Conservation (phyloP, 108 stramenopile species). For the Cyclostephanos tholiformis region DNA sequence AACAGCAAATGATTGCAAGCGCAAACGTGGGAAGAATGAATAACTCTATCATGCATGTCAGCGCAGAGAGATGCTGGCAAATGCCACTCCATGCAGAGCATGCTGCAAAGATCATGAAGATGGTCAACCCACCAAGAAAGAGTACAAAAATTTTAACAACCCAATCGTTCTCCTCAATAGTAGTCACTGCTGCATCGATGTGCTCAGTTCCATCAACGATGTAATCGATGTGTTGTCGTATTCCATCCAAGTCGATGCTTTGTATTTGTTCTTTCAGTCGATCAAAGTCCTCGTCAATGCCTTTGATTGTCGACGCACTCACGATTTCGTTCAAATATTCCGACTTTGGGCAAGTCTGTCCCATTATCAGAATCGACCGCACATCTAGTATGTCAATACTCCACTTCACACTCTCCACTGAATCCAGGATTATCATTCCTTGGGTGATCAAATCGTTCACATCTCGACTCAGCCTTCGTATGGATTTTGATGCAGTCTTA, state of each 20-base stretch:
- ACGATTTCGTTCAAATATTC: slow-evolving; percentile 14
- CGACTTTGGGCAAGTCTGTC: slow-evolving; percentile 34
- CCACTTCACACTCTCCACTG: slow-evolving; percentile 22
- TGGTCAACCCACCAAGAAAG: slow-evolving; percentile 16
- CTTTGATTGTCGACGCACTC: slow-evolving; percentile 7
- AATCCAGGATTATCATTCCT: slow-evolving; percentile 38
- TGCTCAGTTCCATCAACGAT: slow-evolving; percentile 23
- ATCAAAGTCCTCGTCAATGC: slow-evolving; percentile 21
- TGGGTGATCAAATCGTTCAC: slow-evolving; percentile 30
- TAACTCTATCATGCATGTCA: slow-evolving; percentile 26
- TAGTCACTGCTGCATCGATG: slow-evolving; percentile 25
- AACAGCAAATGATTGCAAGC: slow-evolving; percentile 16
- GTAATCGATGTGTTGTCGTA: slow-evolving; percentile 16
- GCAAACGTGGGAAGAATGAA: slow-evolving; percentile 39
- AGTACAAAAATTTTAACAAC: slow-evolving; percentile 37
- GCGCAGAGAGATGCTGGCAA: slow-evolving; percentile 3
- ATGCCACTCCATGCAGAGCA: slow-evolving; percentile 9
- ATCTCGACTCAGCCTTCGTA: slow-evolving; percentile 29
- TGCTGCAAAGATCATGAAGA: slow-evolving; percentile 37
- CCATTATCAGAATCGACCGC: slow-evolving; percentile 15
- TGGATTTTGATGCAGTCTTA: slow-evolving; percentile 8
- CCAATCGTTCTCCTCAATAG: slow-evolving; percentile 43
- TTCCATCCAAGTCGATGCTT: slow-evolving; percentile 23
- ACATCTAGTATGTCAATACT: slow-evolving; percentile 36
- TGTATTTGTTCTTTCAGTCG: slow-evolving; percentile 27